Conservation (phyloP, 2,329 filamentous ascomycete species). For the Talaromyces sp. region DNA sequence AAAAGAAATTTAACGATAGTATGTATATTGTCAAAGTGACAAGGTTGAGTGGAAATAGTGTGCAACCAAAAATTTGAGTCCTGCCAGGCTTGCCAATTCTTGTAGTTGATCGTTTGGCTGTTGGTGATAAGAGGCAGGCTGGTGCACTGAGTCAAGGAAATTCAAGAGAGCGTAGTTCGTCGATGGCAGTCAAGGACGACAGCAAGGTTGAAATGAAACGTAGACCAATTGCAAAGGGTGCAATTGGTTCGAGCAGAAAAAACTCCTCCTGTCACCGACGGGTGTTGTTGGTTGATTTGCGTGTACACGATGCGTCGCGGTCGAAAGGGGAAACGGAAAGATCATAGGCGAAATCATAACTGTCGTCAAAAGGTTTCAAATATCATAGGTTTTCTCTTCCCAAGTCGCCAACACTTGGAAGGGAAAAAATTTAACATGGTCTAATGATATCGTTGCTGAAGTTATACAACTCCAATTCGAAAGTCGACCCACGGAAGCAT, state of each 20-base stretch:
- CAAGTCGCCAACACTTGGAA: conserved; percentile 2
- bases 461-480: conserved; percentile 2
- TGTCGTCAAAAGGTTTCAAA: conserved; percentile 8
- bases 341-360: conserved; percentile 9
- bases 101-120: not conserved
- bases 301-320: conserved; percentile 7
- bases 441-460: conserved; percentile 2
- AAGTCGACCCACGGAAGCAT: not conserved
- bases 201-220: not conserved
- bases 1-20: conserved; percentile 10
- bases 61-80: not conserved
- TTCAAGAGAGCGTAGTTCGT: not conserved
- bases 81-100: not conserved
- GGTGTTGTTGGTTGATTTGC: not conserved
- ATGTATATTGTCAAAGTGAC: not conserved
- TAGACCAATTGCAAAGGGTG: not conserved
- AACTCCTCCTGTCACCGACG: not conserved
- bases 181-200: not conserved
- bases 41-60: not conserved
- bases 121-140: not conserved
- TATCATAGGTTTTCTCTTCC: not conserved
- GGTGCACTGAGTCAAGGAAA: not conserved
- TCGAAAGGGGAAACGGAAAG: conserved; percentile 4
- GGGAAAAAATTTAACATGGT: conserved; percentile 2
- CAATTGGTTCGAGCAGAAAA: not conserved